phyloP scores from a whole-genome alignment of 2,329 filamentous ascomycete species.

The Beauveria medogensis region DNA sequence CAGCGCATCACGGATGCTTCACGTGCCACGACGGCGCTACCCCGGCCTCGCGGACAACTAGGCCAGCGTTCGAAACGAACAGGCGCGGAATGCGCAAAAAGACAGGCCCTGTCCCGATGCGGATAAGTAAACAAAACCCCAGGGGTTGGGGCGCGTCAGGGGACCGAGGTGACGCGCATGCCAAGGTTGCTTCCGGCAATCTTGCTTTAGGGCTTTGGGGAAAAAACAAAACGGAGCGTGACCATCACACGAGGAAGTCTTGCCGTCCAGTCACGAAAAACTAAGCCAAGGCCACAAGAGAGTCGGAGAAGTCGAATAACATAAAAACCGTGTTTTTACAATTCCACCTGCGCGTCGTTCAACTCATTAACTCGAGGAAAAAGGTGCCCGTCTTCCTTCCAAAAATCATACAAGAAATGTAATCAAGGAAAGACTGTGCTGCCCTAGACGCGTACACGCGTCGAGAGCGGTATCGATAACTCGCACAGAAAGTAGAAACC shows the following conservation, averaged over 20 bases:
- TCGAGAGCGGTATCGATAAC: slow-evolving; percentile 1
- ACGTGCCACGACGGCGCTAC: background rate
- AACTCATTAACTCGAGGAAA: background rate
- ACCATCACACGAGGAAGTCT: background rate
- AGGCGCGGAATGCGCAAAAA: background rate
- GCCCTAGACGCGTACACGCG: background rate
- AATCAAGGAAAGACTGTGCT: background rate
- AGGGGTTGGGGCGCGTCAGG: background rate
- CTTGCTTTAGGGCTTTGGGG: background rate
- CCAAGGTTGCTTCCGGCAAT: background rate
- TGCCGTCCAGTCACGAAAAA: background rate
- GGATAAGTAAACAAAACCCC: slow-evolving; percentile 5
- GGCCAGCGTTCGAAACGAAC: background rate
- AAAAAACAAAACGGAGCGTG: background rate
- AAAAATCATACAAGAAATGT: slow-evolving; percentile 1
- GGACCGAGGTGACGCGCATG: background rate
- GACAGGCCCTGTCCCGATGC: background rate
- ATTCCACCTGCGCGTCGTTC: background rate
- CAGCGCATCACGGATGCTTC: background rate
- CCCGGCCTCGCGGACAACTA: background rate
- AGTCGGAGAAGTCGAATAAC: background rate
- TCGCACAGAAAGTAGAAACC: background rate
- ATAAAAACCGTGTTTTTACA: slow-evolving; percentile 3
- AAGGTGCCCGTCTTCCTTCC: background rate
- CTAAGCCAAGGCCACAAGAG: background rate